Conservation (phyloP, 768 basidiomycete species). For the Pulveroboletus frians region DNA sequence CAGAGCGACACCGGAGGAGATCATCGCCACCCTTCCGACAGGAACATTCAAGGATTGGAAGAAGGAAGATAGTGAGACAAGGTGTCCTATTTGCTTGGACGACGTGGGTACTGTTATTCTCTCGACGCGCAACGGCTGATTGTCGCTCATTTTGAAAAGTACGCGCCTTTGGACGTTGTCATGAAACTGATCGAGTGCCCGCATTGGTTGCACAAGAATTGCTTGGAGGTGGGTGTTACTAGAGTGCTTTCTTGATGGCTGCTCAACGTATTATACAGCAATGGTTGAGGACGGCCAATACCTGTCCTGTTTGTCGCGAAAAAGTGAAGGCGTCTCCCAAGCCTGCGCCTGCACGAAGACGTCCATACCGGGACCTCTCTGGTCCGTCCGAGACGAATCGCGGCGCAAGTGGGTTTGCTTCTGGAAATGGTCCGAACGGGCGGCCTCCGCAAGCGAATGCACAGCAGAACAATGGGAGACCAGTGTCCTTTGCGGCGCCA, state of each 20-base stretch:
- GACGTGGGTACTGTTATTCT: constrained; percentile 50
- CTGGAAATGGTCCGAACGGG: not conserved
- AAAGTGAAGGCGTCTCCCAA: constrained; percentile 37
- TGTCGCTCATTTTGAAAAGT: constrained; percentile 39
- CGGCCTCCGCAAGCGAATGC: constrained; percentile 5
- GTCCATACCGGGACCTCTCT: constrained; percentile 6
- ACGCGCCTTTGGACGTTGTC: constrained; percentile 54
- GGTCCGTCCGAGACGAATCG: constrained; percentile 10
- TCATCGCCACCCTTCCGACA: constrained; percentile 55
- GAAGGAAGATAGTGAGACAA: constrained; percentile 56
- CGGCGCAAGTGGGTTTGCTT: not conserved
- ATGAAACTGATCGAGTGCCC: constrained; percentile 64
- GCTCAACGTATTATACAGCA: constrained; percentile 40
- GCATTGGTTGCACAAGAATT: constrained; percentile 78
- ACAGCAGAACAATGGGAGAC: constrained; percentile 12
- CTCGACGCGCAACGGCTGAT: not conserved
- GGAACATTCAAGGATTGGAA: constrained; percentile 67
- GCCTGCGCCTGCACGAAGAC: constrained; percentile 18
- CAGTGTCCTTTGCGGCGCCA: constrained; percentile 15
- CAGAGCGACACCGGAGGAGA: constrained; percentile 54
- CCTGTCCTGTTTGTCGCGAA: constrained; percentile 78
- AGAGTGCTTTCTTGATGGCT: not conserved
- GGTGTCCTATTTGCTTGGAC: constrained; percentile 82
- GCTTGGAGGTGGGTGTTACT: constrained; percentile 54
- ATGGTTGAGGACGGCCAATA: constrained; percentile 74